A percentile compares a stretch with the other conserved stretches of the same genome.
These are phyloP conservation scores for Filosporella fistucella DNA, from an alignment of 495 filamentous ascomycete species.

Conservation along the genomic window DNA sequence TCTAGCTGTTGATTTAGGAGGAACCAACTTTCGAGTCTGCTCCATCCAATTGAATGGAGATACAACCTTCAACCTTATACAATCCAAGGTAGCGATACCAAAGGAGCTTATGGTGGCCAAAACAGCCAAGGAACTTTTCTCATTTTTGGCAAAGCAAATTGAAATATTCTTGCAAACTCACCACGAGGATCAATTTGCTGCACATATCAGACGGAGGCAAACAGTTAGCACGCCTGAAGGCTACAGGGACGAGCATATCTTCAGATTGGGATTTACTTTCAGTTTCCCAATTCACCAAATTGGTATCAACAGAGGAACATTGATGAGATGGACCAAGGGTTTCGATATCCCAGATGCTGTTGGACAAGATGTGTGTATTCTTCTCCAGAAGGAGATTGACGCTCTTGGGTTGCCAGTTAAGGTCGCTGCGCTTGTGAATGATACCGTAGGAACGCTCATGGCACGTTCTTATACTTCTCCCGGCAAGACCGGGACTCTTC, in stretches of 20 bases:
- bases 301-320: slow-evolving; percentile 86
- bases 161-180: slow-evolving; percentile 80
- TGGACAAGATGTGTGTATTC: slow-evolving; percentile 88
- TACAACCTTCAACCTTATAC: slow-evolving; percentile 84
- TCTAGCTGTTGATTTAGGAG: slow-evolving; percentile 92
- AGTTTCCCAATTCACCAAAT: slow-evolving; percentile 92
- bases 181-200: slow-evolving; percentile 84
- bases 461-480: slow-evolving; percentile 91
- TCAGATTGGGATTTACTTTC: slow-evolving; percentile 95
- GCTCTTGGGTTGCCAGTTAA: slow-evolving; percentile 79
- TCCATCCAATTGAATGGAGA: slow-evolving; percentile 89
- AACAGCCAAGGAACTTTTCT: slow-evolving; percentile 82
- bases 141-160: slow-evolving; percentile 89
- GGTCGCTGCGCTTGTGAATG: slow-evolving; percentile 93
- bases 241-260: slow-evolving; percentile 63
- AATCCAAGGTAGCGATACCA: slow-evolving; percentile 88
- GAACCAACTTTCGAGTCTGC: slow-evolving; percentile 97
- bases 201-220: slow-evolving; percentile 55
- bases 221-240: slow-evolving; percentile 48
- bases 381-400: slow-evolving; percentile 91
- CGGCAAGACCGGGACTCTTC: slow-evolving; percentile 77
- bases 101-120: slow-evolving; percentile 85
- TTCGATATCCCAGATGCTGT: slow-evolving; percentile 92
- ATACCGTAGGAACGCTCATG: slow-evolving; percentile 97
- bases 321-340: slow-evolving; percentile 97